phyloP scores from a whole-genome alignment of 441 rosid genomes.

The Bruguiera hainesii region DNA sequence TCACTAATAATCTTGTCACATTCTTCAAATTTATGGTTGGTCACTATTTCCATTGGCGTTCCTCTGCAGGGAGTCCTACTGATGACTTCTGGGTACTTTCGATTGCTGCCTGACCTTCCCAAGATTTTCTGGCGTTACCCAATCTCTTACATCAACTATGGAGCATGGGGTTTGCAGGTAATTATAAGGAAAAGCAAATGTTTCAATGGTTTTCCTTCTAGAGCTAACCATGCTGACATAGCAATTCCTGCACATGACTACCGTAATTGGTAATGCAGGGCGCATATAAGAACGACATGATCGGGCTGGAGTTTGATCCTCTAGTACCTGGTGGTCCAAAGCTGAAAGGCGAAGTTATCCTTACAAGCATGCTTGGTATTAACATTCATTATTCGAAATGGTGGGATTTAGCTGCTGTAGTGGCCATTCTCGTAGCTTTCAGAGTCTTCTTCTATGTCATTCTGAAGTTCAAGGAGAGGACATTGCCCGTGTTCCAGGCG shows the following conservation, averaged over 20 bases:
- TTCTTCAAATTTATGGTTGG: background rate
- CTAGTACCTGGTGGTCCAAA: slow-evolving; percentile 52
- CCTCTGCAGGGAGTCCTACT: slow-evolving; percentile 69
- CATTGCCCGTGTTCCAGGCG: slow-evolving; percentile 46
- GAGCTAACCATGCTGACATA: background rate
- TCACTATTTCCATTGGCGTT: background rate
- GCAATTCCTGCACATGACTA: background rate
- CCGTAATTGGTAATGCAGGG: slow-evolving; percentile 48
- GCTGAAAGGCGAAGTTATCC: slow-evolving; percentile 62
- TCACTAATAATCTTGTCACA: background rate
- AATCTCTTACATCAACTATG: slow-evolving; percentile 69
- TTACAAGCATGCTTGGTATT: slow-evolving; percentile 52
- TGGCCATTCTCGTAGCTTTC: slow-evolving; percentile 54
- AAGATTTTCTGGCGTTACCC: slow-evolving; percentile 93
- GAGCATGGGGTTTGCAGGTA: slow-evolving; percentile 92
- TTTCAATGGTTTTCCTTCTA: background rate
- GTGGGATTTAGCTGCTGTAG: slow-evolving; percentile 78
- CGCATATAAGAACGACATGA: slow-evolving; percentile 78
- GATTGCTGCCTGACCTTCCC: slow-evolving; percentile 71
- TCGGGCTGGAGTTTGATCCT: slow-evolving; percentile 77
- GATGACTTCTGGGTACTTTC: slow-evolving; percentile 95
- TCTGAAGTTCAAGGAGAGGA: slow-evolving; percentile 78
- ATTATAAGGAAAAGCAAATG: background rate
- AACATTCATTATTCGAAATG: slow-evolving; percentile 63
- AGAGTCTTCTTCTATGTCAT: slow-evolving; percentile 65